Conservation (phyloP, 495 filamentous ascomycete species). For the Astrocystis sublimbata region DNA sequence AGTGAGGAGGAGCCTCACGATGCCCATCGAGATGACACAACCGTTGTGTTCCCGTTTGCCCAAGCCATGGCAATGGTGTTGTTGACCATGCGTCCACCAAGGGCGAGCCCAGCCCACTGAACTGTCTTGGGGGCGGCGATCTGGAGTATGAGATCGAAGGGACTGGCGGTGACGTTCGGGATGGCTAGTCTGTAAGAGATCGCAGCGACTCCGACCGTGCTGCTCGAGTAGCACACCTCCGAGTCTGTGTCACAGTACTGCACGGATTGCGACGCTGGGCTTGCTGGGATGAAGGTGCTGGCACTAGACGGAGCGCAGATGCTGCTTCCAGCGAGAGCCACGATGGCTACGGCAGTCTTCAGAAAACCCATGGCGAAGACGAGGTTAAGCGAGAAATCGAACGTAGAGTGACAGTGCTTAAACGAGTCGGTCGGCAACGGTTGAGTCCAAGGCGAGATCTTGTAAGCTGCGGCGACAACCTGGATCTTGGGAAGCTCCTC, state of each 20-base stretch:
- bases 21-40: conserved; percentile 34
- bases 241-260: conserved; percentile 38
- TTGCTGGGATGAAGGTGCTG: conserved; percentile 21
- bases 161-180: conserved; percentile 35
- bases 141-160: conserved; percentile 40
- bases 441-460: neutral
- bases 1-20: conserved; percentile 13
- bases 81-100: conserved; percentile 43
- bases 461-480: neutral
- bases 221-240: conserved; percentile 42
- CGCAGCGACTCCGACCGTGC: conserved; percentile 26
- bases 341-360: conserved; percentile 25
- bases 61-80: conserved; percentile 43
- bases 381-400: neutral
- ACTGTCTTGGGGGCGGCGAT: conserved; percentile 39
- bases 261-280: conserved; percentile 25
- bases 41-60: conserved; percentile 30
- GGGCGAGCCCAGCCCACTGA: conserved; percentile 43
- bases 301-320: conserved; percentile 21
- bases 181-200: conserved; percentile 43
- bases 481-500: neutral
- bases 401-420: neutral
- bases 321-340: conserved; percentile 26
- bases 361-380: conserved; percentile 34
- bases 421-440: neutral